Evolutionary conservation across 1,284 basidiomycete species (phyloP).

Genomic region (Cryptococcus maquisensis): DNA sequence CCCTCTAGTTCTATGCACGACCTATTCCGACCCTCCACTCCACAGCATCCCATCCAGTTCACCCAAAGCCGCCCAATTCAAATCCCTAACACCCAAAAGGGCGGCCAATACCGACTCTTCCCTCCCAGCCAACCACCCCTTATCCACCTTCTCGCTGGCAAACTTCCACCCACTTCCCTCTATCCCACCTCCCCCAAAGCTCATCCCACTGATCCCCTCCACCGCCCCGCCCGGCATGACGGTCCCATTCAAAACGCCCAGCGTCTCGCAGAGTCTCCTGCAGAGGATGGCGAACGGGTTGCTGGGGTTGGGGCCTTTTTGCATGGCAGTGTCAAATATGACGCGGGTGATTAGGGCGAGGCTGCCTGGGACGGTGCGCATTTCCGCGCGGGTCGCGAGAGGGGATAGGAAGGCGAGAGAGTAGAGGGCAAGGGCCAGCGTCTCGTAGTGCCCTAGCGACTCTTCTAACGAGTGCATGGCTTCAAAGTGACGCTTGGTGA

Average conservation of each 20-base stretch:
- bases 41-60: conserved; percentile 43
- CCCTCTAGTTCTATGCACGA: no score
- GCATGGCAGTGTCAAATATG: conserved; percentile 42
- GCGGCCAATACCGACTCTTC: conserved; percentile 57
- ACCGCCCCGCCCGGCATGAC: conserved; percentile 25
- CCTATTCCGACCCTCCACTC: conserved; percentile 6
- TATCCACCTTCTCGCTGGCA: conserved; percentile 63
- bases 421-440: conserved; percentile 74
- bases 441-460: conserved; percentile 76
- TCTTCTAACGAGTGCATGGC: conserved; percentile 56
- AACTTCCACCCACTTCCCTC: conserved; percentile 70
- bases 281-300: conserved; percentile 62
- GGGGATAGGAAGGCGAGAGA: conserved; percentile 79
- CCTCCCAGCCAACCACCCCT: conserved; percentile 68
- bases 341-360: conserved; percentile 48
- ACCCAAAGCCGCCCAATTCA: conserved; percentile 32
- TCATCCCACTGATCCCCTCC: conserved; percentile 55
- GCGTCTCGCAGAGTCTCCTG: conserved; percentile 72
- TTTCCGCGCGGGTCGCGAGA: conserved; percentile 62
- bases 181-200: conserved; percentile 55
- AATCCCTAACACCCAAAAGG: conserved; percentile 21
- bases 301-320: conserved; percentile 52
- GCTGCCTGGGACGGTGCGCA: conserved; percentile 56
- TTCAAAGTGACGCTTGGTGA: conserved; percentile 69
- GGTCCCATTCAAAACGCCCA: conserved; percentile 75